Conservation (phyloP, 257 asterid genomes). For the Solanum lycopersicoides region DNA sequence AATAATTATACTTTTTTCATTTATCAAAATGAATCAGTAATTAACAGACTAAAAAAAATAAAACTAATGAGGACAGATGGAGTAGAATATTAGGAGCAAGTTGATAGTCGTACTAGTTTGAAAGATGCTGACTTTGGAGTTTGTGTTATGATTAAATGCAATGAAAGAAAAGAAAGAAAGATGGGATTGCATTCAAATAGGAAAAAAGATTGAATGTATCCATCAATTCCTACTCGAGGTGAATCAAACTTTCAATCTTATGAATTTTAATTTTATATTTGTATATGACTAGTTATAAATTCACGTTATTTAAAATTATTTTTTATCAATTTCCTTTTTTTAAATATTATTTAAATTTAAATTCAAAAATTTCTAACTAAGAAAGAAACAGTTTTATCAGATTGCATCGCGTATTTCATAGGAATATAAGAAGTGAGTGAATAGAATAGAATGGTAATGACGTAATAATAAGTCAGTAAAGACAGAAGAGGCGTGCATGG, state of each 20-base stretch:
- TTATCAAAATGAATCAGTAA: too few species aligned
- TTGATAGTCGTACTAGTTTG: not conserved
- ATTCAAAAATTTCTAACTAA: too few species aligned
- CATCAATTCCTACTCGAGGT: not conserved
- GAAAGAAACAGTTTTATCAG: too few species aligned
- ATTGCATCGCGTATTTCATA: too few species aligned
- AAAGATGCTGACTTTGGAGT: not conserved
- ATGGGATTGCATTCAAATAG: not conserved
- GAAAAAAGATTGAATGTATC: not conserved
- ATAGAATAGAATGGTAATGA: not conserved
- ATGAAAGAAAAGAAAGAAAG: not conserved
- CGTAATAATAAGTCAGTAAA: conserved; percentile 5
- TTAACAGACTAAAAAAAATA: too few species aligned
- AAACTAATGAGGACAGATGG: too few species aligned
- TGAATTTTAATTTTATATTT: not conserved
- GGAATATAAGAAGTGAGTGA: not conserved
- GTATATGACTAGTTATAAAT: too few species aligned
- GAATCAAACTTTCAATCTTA: not conserved
- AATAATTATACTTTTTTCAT: too few species aligned
- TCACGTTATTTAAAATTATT: fast-evolving
- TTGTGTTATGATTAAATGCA: not conserved
- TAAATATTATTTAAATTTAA: too few species aligned
- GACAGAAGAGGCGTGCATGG: conserved; percentile 33
- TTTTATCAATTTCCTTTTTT: too few species aligned
- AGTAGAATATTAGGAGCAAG: not conserved